Evolutionary conservation across 805 yeast species (phyloP), one percentile per base, ranked within the genome.

Genomic region (Yarrowia alimentaria): DNA sequence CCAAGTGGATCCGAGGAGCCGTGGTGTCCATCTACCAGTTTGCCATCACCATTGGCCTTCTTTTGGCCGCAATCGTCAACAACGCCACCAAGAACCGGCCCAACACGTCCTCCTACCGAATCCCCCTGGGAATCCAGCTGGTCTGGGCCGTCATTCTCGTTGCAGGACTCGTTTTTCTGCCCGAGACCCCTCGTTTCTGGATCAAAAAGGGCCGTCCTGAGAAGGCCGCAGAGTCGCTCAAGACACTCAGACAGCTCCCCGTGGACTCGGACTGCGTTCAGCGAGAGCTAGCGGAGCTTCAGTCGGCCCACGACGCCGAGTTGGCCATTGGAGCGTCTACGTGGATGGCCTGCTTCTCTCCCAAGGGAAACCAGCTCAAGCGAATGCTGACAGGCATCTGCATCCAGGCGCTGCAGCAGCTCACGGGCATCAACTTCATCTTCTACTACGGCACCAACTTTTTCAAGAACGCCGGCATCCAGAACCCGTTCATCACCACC

Each of bases 381-480:
- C 35, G 61, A 29, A 51, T 58, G 12, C 81, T 85, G 67, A 68
- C 65, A 47, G 73, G 78, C 28, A 75, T 76, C 16, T 72, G 77
- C 35, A 74, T 30, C 65, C 77, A 50, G 67, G 61, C 85, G 13
- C 72, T 86, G 60, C 96, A 89, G 67, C 97, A 89, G 69, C 79
- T 86, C 60, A 79, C 94, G 8, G 97, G 97, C 48, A 81, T 87
- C 55, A 89, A 89, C 69, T 87, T 88, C 61, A 84, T 88, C 54
- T 86, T 90, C 63, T 90, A 89, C 69, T 89, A 83, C 64, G 93
- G 95, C 34, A 88, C 91, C 18, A 76, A 81, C 57, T 86, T 89
- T 66, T 87, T 90, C 65, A 76, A 77, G 47, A 73, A 68, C 53
- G 76, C 88, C 0, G 95, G 95, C 20, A 64, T 74, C 54, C 66